A percentile compares a stretch with the other conserved stretches of the same genome.
phyloP scores from a whole-genome alignment of 2,329 filamentous ascomycete genomes.

The Stagonosporopsis chrysanthemi region DNA sequence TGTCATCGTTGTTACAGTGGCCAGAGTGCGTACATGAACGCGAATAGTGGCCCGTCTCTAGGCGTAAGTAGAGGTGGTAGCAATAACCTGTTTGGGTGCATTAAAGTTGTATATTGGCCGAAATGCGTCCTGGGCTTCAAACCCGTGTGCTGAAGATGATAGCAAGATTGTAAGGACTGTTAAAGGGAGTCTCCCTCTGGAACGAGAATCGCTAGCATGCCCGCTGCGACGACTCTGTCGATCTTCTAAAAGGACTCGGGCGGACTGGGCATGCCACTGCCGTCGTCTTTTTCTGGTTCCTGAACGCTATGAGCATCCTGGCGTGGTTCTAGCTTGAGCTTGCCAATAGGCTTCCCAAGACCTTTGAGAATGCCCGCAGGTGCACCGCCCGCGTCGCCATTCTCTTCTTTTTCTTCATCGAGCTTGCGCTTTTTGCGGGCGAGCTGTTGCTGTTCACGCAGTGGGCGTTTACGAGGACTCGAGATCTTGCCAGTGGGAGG shows the following conservation, averaged over 20 bases:
- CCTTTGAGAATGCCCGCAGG: constrained; percentile 40
- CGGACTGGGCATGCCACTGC: constrained; percentile 82
- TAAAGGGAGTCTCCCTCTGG: neutral
- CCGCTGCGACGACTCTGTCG: constrained; percentile 3
- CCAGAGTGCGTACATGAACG: neutral
- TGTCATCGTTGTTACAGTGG: constrained; percentile 17
- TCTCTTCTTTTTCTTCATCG: constrained; percentile 55
- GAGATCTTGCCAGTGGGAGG: constrained; percentile 86
- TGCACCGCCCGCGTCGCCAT: constrained; percentile 31
- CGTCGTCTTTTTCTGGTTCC: constrained; percentile 72
- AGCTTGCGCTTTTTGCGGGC: constrained; percentile 87
- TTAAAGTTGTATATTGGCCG: constrained; percentile 15
- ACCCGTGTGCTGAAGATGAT: constrained; percentile 7
- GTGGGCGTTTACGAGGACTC: constrained; percentile 80
- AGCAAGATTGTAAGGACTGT: constrained; percentile 12
- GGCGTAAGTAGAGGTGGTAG: constrained; percentile 14
- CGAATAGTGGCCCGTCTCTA: constrained; percentile 8
- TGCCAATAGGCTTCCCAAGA: constrained; percentile 64
- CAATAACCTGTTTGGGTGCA: constrained; percentile 6
- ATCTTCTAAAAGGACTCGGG: constrained; percentile 67
- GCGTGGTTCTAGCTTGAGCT: constrained; percentile 56
- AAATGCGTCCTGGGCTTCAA: constrained; percentile 1
- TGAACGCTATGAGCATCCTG: constrained; percentile 69
- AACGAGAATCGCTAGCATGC: neutral
- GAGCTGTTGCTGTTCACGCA: constrained; percentile 81